Evolutionary conservation across 2,329 filamentous ascomycete species (phyloP).

Genomic region (Epichloe sp.): DNA sequence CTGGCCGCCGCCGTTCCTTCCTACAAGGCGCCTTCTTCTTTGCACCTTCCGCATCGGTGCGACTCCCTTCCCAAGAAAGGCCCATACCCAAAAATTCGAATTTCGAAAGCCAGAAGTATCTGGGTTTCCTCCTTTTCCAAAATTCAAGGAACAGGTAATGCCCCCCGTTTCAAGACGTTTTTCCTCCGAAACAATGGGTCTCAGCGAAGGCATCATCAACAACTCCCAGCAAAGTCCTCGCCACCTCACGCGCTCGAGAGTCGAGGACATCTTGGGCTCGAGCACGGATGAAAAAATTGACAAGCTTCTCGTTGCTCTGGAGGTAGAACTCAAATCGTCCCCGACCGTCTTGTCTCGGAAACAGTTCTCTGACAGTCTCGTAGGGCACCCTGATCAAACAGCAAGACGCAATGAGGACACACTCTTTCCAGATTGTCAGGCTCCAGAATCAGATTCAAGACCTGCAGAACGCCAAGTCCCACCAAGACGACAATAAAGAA

Average conservation of each 20-base stretch:
- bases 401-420: background rate
- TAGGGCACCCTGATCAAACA: background rate
- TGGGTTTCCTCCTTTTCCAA: background rate
- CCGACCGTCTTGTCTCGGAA: background rate
- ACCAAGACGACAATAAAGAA: background rate
- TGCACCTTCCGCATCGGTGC: too few relatives aligned
- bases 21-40: too few relatives aligned
- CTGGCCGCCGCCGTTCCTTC: too few relatives aligned
- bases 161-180: background rate
- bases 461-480: background rate
- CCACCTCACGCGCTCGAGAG: background rate
- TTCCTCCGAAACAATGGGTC: background rate
- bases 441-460: constrained; percentile 6
- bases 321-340: background rate
- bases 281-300: background rate
- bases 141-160: background rate
- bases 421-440: constrained; percentile 9
- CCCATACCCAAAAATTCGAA: too few relatives aligned
- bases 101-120: too few relatives aligned
- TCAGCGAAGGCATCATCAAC: too few relatives aligned
- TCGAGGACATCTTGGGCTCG: background rate
- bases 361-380: background rate
- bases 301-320: background rate
- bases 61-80: too few relatives aligned
- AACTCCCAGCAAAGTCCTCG: background rate